Evolutionary conservation across 2,329 filamentous ascomycete species (phyloP), one percentile per base, ranked within the genome.

Genomic region (Pseudonectria buxi): DNA sequence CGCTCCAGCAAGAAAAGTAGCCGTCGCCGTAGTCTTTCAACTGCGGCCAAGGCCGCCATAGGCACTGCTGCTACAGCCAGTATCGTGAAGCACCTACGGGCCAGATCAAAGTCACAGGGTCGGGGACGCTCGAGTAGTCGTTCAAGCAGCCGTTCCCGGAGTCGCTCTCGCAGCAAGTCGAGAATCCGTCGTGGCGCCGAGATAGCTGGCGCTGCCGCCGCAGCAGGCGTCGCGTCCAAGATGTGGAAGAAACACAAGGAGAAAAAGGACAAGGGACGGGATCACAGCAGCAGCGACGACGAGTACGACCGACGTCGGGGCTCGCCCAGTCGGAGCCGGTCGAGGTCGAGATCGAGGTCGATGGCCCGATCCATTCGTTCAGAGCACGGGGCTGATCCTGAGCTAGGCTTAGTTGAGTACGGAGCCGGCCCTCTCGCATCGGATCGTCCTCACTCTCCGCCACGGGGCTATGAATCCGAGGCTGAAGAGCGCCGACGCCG

Each of bases 351-450:
- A 57, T 71, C 68, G 64, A 71, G 68, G 62, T 75, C 73, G 60
- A 57, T 58, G 54, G 64, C 67, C 63, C 61, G 63, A 62, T 63
- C 64, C 64, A 62, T 59, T 59, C 62, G 67, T 62, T 67, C 68
- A 50, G 67, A 71, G 58, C 62, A 63, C 54, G 62, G 61, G 57
- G 69, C 72, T 79, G 76, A 80, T 74, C 71, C 69, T 66, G 74
- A 78, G 64, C 65, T 80, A 77, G 77, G 76, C 64, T 69, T 80
- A 69, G 74, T 81, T 71, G 74, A 81, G 59, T 81, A 81, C 66
- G 77, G 77, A 49, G 67, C 64, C 54, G 68, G 71, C 46, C 75
- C 76, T 50, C 66, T 81, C 45, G 60, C 62, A 46, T 65, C 65
- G 43, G 53, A 59, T 41, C 56, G 61, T 46, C 58, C 56, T 31